Base-by-base conservation (phyloP, 2,329 filamentous ascomycete species). In the Teratosphaeria destructans region DNA sequence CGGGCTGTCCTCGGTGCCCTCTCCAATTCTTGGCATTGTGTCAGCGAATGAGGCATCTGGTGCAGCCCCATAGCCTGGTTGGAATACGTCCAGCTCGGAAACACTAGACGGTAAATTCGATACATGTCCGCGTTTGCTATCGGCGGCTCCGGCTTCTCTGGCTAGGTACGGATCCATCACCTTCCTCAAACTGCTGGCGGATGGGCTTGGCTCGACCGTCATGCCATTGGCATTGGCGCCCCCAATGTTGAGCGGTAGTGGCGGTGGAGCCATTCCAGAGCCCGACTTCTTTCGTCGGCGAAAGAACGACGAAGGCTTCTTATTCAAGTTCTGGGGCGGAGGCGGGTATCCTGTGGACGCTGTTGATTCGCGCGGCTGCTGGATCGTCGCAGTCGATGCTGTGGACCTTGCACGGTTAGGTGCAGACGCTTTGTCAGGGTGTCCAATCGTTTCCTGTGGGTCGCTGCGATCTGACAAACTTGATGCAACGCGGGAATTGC, bases 241-340 rank as follows among this genome's bases (percentile, higher is more conserved):
- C 54, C 69, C 53, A 32, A 37, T 10, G 19, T 54, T 76, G 67
- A 77, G 65, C 52, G 79, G 74, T 63, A 73, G 82, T 34, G 86
- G 74, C 8, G 87, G 85, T 37, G 87, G 85, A 47, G 81, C 81
- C 26, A 83, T 80, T 53, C 73, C 71, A 14, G 85, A 83, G 37
- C 90, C 75, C 5, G 92, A 96, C 81, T 93, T 95, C 82, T 97
- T 97, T 63, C 92, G 84, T 61, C 94, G 83, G 63, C 94, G 84
- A 77, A 97, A 97, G 76, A 99, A 97, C 0, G 90, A 93, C 0
- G 93, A 95, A 3, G 90, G 84, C 74, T 96, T 96, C 78, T 96
- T 96, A 68, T 89, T 88, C 57, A 96, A 77, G 3, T 70, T 59
- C n/a, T 63, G 59, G 12, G 60, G 60, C 10, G 59, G 52, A 26